Percentiles rank a stretch among this genome's conserved stretches.
phyloP scores from a whole-genome alignment of 345 rosid species.

The Camelina neglecta region DNA sequence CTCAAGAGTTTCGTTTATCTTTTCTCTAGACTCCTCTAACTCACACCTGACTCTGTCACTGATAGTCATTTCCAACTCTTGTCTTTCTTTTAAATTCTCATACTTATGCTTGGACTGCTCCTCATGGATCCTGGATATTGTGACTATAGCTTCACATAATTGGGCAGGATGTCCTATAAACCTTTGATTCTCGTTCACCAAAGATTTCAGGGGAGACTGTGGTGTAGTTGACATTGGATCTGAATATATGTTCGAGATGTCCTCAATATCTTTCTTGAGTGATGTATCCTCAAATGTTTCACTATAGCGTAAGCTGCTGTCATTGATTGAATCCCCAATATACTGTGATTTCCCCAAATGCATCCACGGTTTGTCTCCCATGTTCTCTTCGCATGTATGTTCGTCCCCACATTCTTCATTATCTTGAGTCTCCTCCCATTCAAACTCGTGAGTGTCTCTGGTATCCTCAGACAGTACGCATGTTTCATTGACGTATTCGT shows the following conservation, averaged over 20 bases:
- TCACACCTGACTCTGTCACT: conserved; percentile 17
- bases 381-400: conserved; percentile 20
- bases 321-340: conserved; percentile 9
- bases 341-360: conserved; percentile 4
- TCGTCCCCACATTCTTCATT: conserved; percentile 23
- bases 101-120: conserved; percentile 21
- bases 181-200: not conserved
- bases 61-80: conserved; percentile 29
- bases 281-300: conserved; percentile 21
- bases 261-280: conserved; percentile 18
- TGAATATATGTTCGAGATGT: conserved; percentile 18
- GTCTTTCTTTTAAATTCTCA: conserved; percentile 14
- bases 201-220: conserved; percentile 17
- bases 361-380: conserved; percentile 28
- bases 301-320: conserved; percentile 34
- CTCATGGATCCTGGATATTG: conserved; percentile 15
- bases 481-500: conserved; percentile 12
- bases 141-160: conserved; percentile 18
- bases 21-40: conserved; percentile 16
- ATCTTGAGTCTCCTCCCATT: conserved; percentile 27
- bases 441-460: conserved; percentile 8
- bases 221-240: conserved; percentile 15
- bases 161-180: not conserved
- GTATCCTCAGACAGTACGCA: not conserved
- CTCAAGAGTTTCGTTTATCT: conserved; percentile 28